A percentile compares a stretch with the other conserved stretches of the same genome.
Evolutionary conservation across 2,329 filamentous ascomycete species (phyloP).

Genomic region (Aureobasidium leucospermi): DNA sequence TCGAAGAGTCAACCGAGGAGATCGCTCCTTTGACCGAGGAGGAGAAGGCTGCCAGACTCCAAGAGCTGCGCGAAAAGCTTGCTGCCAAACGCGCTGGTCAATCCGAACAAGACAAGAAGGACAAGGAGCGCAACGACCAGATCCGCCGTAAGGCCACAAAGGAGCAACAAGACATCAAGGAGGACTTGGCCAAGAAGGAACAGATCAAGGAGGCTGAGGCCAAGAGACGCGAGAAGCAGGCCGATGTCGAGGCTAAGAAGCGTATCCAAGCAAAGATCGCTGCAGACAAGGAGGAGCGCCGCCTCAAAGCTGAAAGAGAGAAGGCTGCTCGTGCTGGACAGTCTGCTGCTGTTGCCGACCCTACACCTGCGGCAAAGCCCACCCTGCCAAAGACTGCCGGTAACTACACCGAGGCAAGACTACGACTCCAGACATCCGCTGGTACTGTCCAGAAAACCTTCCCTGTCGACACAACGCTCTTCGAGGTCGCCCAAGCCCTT

Average conservation of each 20-base stretch:
- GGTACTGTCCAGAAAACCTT: constrained; percentile 83
- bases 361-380: constrained; percentile 38
- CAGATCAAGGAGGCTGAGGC: constrained; percentile 82
- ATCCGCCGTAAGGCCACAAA: constrained; percentile 82
- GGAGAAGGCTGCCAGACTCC: constrained; percentile 74
- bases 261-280: constrained; percentile 90
- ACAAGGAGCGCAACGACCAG: constrained; percentile 77
- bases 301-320: constrained; percentile 74
- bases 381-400: constrained; percentile 55
- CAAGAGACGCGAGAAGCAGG: constrained; percentile 81
- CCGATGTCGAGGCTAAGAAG: constrained; percentile 78
- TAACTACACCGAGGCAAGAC: constrained; percentile 70
- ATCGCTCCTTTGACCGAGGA: constrained; percentile 85
- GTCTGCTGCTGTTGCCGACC: constrained; percentile 36
- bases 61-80: constrained; percentile 65
- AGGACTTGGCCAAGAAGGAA: constrained; percentile 80
- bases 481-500: constrained; percentile 78
- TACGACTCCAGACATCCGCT: constrained; percentile 68
- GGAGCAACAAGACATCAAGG: constrained; percentile 81
- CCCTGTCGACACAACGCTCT: constrained; percentile 81
- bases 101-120: constrained; percentile 67
- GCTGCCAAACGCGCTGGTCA: constrained; percentile 64
- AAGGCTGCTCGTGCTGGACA: constrained; percentile 51
- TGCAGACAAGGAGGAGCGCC: constrained; percentile 84
- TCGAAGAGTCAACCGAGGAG: constrained; percentile 87